Base-by-base conservation (phyloP, 306 rosid species). In the Casuarina glauca region DNA sequence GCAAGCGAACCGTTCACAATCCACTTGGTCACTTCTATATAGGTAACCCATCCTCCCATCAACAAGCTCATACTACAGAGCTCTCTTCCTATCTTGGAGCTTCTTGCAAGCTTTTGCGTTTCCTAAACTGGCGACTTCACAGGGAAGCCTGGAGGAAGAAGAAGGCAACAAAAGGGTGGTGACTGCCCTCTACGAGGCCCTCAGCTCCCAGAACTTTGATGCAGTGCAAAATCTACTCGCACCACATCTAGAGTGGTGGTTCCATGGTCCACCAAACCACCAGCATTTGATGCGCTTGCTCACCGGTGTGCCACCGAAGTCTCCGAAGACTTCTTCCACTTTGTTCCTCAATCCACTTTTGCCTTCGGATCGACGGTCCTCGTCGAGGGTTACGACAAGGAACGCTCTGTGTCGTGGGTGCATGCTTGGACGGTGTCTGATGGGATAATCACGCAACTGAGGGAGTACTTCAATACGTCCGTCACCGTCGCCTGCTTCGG, bases 221-320 rank as follows among this genome's bases (percentile, higher is more conserved):
- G 78, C 77, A n/a, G 73, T 86, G 62, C 84, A 79, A 19, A 77
- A 62, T 9, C 77, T 89, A 48, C 81, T 93, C 0, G 86, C 94
- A 0, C 83, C 93, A 3, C 83, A 89, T 74, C 68, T 93, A 42
- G 97, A 89, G 72, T 93, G 96, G 96, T 91, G 96, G 96, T 93
- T 89, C 89, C 97, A 93, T 32, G 96, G 96, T 60, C 96, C 96
- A 0, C 89, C 90, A 9, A 35, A 82, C 4, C 91, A 88, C 82
- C 93, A 87, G 81, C 88, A 91, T 71, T 78, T 93, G 87, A 76
- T 86, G 74, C 88, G 85, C 20, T 68, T 82, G 3, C 90, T 93
- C 82, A 89, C 94, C 0, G 84, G 88, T 63, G 62, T 80, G 3
- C 69, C 88, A 1, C 51, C 84, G 51, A 41, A 81, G 26, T 67